These are phyloP conservation scores for Coemansia sp. DNA, from an alignment of 192 early-diverging fungal genomes.

Conservation along the genomic window DNA sequence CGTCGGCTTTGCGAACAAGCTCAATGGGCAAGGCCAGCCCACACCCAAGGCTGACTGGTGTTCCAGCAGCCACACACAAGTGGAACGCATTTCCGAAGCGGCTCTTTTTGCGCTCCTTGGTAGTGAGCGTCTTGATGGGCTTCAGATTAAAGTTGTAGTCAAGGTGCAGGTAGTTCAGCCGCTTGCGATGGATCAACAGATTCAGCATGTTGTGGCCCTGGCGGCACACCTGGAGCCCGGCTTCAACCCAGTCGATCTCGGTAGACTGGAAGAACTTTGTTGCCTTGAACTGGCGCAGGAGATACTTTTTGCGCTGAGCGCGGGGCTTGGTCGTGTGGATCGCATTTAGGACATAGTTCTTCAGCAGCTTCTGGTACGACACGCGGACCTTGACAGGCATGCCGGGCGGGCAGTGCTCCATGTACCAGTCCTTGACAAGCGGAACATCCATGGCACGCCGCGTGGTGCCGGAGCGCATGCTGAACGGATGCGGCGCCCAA, in stretches of 20 bases:
- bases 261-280: constrained; percentile 99
- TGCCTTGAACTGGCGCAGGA: constrained; percentile 91
- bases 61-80: constrained; percentile 61
- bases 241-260: constrained; percentile 99
- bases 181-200: constrained; percentile 96
- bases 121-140: constrained; percentile 97
- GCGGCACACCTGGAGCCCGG: constrained; percentile 94
- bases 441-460: constrained; percentile 93
- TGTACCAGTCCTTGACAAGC: constrained; percentile 96
- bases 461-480: constrained; percentile 86
- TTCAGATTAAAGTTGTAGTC: constrained; percentile 99
- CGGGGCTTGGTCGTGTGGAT: constrained; percentile 87
- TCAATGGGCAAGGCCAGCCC: constrained; percentile 52
- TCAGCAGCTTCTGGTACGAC: constrained; percentile 97
- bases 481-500: constrained; percentile 98
- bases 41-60: constrained; percentile 41
- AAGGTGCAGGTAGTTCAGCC: constrained; percentile 96
- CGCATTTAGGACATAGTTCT: constrained; percentile 93
- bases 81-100: constrained; percentile 99
- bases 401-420: constrained; percentile 91
- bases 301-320: constrained; percentile 85
- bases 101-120: constrained; percentile 99
- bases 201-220: constrained; percentile 99
- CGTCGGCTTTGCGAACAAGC: constrained; percentile 21
- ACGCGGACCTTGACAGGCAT: constrained; percentile 98